Base-by-base conservation (phyloP, 2,329 filamentous ascomycete genomes). In the Mollisiaceae sp. region DNA sequence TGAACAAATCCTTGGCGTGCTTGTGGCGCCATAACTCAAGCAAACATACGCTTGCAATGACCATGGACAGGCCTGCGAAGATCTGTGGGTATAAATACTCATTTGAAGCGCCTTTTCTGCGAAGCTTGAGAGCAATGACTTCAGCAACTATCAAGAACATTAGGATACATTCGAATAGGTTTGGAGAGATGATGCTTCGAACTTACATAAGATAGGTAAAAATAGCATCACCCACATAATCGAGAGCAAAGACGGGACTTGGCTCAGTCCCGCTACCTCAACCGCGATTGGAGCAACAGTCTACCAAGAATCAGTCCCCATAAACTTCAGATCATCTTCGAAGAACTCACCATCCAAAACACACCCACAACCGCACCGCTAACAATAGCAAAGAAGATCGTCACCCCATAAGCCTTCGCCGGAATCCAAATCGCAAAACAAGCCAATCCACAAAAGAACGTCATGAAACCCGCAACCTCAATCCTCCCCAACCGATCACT, bases 381-480 rank as follows among this genome's bases (percentile, higher is more conserved):
- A 0, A 81, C 38, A 9, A 84, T 66, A 0, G 79, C 77, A 64
- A 83, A 83, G 65, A 83, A 76, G 1, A 82, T 69, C 1, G 79
- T 71, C 9, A 82, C 68, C 0, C 76, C 82, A 64, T 78, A 84
- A 9, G 71, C 75, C 4, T 73, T 76, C 4, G 81, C 78, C 4
- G 81, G 80, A 1, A 83, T 75, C 82, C 83, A 85, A 38, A 84
- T 74, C 0, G 76, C 79, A 65, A 81, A 80, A 50, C 77, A 73
- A 5, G 74, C 60, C 9, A 83, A 14, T 24, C 75, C 75, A 61
- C 78, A 78, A 18, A 78, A 62, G 8, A 80, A 72, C 0, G 80
- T 83, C 27, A 80, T 66, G 4, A 70, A 41, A 0, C 75, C 78
- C 8, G 82, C 80, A 5, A 78, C 76, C 47, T 80, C 75, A 58